Conservation (phyloP, 2,329 filamentous ascomycete genomes). For the Ceratocystis colombiana region DNA sequence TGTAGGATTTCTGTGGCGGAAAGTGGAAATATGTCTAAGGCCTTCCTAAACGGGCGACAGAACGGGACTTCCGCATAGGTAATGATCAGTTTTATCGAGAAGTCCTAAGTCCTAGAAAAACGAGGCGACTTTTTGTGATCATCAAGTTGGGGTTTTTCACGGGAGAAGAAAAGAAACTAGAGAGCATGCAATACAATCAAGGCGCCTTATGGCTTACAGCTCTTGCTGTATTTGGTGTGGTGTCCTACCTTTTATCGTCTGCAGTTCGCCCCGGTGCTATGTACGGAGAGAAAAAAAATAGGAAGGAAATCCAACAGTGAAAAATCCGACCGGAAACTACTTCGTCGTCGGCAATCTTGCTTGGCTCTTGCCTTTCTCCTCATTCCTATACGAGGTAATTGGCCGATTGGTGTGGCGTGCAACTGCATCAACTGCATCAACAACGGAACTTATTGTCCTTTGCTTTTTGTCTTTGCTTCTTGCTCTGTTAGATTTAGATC, state of each 20-base stretch:
- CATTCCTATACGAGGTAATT: not conserved
- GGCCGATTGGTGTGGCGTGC: not conserved
- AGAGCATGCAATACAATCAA: not conserved
- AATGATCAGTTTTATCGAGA: too few species aligned
- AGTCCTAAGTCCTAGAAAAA: not conserved
- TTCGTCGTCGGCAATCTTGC: not conserved
- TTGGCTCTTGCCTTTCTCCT: not conserved
- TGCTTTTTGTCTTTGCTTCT: not conserved
- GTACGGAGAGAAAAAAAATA: not conserved
- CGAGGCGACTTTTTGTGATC: not conserved
- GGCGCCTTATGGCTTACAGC: not conserved
- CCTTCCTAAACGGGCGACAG: conserved; percentile 12
- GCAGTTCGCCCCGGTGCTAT: too few species aligned
- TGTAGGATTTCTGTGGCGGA: not conserved
- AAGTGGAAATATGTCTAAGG: not conserved
- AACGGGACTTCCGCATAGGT: too few species aligned
- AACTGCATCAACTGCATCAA: not conserved
- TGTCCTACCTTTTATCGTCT: too few species aligned
- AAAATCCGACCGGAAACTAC: conserved; percentile 3
- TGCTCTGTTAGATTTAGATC: not conserved
- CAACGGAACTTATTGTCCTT: too few species aligned
- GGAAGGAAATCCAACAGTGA: not conserved
- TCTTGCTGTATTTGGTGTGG: too few species aligned
- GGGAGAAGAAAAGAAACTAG: not conserved
- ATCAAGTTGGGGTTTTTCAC: too few species aligned